Percentiles rank a stretch among this genome's conserved stretches.
Conservation (phyloP, 202 grass and related monocot species). For the Zizania palustris region DNA sequence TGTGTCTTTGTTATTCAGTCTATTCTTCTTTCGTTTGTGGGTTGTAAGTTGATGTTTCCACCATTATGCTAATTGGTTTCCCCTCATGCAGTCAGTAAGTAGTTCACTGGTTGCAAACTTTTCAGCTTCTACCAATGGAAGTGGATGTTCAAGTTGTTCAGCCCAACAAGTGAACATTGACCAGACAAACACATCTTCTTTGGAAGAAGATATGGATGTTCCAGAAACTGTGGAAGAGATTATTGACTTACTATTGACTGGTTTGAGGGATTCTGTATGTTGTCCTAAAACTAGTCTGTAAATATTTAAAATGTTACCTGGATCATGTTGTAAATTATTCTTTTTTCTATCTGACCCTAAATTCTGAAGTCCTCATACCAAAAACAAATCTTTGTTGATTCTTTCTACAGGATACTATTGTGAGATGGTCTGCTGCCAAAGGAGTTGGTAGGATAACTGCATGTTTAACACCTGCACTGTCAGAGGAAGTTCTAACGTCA, state of each 20-base stretch:
- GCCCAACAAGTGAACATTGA: constrained; percentile 40
- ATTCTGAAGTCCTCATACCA: background rate
- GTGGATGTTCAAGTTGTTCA: constrained; percentile 45
- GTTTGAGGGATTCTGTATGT: constrained; percentile 87
- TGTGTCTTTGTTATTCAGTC: background rate
- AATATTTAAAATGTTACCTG: constrained; percentile 16
- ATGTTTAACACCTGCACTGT: constrained; percentile 75
- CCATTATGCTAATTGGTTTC: constrained; percentile 33
- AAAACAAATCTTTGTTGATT: constrained; percentile 29
- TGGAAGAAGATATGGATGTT: constrained; percentile 88
- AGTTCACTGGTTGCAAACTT: constrained; percentile 73
- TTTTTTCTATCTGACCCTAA: constrained; percentile 22
- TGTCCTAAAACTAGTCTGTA: constrained; percentile 33
- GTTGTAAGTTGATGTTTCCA: constrained; percentile 10
- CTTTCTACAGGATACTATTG: constrained; percentile 78
- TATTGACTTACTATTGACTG: constrained; percentile 78
- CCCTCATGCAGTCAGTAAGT: constrained; percentile 62
- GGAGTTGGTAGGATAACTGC: constrained; percentile 91
- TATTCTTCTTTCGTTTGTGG: background rate
- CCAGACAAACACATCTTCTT: constrained; percentile 31
- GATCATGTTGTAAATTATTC: constrained; percentile 12
- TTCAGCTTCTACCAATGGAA: constrained; percentile 46
- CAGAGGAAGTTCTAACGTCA: constrained; percentile 86
- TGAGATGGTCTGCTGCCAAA: constrained; percentile 97
- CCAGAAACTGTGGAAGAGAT: constrained; percentile 87